These are phyloP conservation scores for Maudiozyma bulderi DNA, from an alignment of 805 yeast genomes.

Conservation along the genomic window DNA sequence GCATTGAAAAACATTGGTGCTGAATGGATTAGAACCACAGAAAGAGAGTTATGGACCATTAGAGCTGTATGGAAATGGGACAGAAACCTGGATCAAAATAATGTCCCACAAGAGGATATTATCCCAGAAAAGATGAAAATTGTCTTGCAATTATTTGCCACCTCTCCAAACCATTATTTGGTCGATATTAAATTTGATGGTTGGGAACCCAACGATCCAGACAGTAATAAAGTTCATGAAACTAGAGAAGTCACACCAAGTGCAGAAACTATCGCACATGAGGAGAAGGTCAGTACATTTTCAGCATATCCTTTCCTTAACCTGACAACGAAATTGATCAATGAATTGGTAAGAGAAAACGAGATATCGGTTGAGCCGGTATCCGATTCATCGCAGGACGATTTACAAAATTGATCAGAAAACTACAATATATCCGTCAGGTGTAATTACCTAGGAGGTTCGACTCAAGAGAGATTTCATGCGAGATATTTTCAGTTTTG, in stretches of 20 bases:
- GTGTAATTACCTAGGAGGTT: too few species aligned
- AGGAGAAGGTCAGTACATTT: slow-evolving; percentile 44
- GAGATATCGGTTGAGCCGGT: neutral
- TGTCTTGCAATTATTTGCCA: slow-evolving; percentile 91
- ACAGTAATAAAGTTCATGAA: slow-evolving; percentile 22
- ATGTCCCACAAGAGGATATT: neutral
- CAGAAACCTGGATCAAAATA: slow-evolving; percentile 26
- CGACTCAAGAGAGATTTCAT: too few species aligned
- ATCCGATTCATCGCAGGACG: neutral
- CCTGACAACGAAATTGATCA: slow-evolving; percentile 80
- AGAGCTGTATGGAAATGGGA: slow-evolving; percentile 89
- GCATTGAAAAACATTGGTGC: slow-evolving; percentile 90
- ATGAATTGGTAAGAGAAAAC: slow-evolving; percentile 74
- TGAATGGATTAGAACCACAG: slow-evolving; percentile 92
- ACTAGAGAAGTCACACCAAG: slow-evolving; percentile 28
- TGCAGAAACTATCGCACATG: slow-evolving; percentile 45
- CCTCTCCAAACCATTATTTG: slow-evolving; percentile 88
- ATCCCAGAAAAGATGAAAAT: slow-evolving; percentile 81
- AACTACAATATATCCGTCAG: too few species aligned
- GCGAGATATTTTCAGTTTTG: too few species aligned
- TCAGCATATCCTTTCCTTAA: slow-evolving; percentile 93
- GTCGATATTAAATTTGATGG: slow-evolving; percentile 98
- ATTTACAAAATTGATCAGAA: neutral
- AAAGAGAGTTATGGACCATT: slow-evolving; percentile 93
- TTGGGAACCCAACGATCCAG: slow-evolving; percentile 52